Evolutionary conservation across 2,329 filamentous ascomycete genomes (phyloP), one percentile per base, ranked within the genome.

Genomic region (Trichophyton schoenleinii): DNA sequence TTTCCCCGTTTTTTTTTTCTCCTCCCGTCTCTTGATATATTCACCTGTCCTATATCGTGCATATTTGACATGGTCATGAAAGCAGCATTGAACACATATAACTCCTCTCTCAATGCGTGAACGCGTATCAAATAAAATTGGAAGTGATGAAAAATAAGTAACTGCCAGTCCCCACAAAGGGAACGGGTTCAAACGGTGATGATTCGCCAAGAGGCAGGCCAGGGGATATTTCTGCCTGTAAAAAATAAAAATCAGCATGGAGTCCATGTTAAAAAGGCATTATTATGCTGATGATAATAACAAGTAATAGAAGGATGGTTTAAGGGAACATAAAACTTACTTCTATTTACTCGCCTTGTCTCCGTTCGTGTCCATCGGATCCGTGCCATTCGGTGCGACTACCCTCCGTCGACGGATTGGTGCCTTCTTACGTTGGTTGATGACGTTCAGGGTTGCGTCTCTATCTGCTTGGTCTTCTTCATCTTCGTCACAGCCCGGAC

Each of bases 351-450:
- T 63, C 66, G 59, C 62, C 67, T 60, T 71, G 66, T 11, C 67
- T 68, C 62, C 72, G 63, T 73, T 73, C 58, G 69, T 70, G 58
- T 66, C 70, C 70, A 69, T 73, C 59, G 70, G 67, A 53, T 73
- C 71, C 20, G 70, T 62, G 48, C 68, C 69, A 49, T 60, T 61
- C 7, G 63, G 41, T 41, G 62, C 42, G 15, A 22, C 58, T 52
- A 65, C 68, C 63, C 73, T 71, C 61, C 74, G 71, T 64, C 72
- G 71, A 57, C 74, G 72, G 69, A 76, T 75, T 8, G 74, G 73
- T 3, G 73, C 75, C 66, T 73, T 78, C 67, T 74, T 76, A 67
- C 72, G 70, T 63, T 69, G 74, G 52, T 71, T 71, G 60, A 74
- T 74, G 15, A 70, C 73, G 42, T 72, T 70, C 64, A 74, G 72